Conservation (phyloP, 2,329 filamentous ascomycete genomes). For the Aspergillus tanneri region DNA sequence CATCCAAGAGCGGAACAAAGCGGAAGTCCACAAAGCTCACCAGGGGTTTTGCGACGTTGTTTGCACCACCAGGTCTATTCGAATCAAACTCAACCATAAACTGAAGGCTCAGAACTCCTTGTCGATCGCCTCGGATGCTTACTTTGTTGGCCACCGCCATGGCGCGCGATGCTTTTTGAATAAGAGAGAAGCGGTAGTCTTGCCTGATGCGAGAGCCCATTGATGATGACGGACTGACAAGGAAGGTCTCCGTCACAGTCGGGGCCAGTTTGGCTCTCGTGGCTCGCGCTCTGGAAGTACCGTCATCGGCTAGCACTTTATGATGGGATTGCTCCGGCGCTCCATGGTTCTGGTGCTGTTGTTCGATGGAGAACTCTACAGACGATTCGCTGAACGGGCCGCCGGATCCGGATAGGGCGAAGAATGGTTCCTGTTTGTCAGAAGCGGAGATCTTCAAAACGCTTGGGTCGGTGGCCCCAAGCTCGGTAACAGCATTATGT, state of each 20-base stretch:
- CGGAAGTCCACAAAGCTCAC: constrained; percentile 50
- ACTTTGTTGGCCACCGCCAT: constrained; percentile 93
- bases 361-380: constrained; percentile 59
- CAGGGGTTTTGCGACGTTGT: constrained; percentile 27
- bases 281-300: constrained; percentile 33
- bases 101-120: constrained; percentile 89
- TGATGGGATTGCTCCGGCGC: constrained; percentile 27
- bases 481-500: constrained; percentile 52
- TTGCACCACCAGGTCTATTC: constrained; percentile 35
- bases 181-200: constrained; percentile 80
- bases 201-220: constrained; percentile 65
- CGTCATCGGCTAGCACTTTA: constrained; percentile 39
- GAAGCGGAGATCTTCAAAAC: constrained; percentile 68
- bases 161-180: constrained; percentile 83
- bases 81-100: constrained; percentile 91
- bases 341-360: constrained; percentile 27
- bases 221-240: constrained; percentile 57
- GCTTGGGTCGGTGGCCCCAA: constrained; percentile 67
- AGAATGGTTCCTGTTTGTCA: constrained; percentile 61
- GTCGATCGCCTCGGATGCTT: constrained; percentile 79
- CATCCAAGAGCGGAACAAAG: constrained; percentile 48
- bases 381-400: constrained; percentile 59
- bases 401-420: constrained; percentile 69
- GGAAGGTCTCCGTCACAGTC: constrained; percentile 52
- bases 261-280: constrained; percentile 41